Evolutionary conservation across 495 filamentous ascomycete species (phyloP), one percentile per base, ranked within the genome.

Genomic region (Tuber melanosporum): DNA sequence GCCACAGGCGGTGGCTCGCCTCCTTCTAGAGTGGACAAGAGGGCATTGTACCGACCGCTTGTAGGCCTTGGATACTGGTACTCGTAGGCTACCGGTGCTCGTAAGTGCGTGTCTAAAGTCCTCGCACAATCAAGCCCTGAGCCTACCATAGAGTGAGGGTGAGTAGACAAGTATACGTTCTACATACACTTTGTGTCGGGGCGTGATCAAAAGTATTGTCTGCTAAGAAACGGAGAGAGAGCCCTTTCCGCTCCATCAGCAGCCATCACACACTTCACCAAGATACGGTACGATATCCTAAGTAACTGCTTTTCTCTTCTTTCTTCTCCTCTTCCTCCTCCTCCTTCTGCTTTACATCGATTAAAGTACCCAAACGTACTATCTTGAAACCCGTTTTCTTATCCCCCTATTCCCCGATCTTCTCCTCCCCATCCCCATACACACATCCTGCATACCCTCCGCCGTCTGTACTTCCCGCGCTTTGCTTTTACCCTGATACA

Each of bases 161-260:
- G 17, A 36, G 57, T 8, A 26, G 57, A 66, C 32, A 57, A 66
- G 57, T 66, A 66, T 66, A 66, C 57, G 36, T 66, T 36, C 57
- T 66, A 36, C 57, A 66, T 66, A 66, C 26, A 14, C 57, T 66
- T 66, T 36, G 26, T 66, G 26, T 36, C 26, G 57, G 26, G 32
- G 57, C 57, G 57, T 66, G 57, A 66, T 36, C 57, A 66, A 36
- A 66, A 66, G 57, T 36, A 66, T 66, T 62, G 57, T 62, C 57
- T 62, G n/a, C 57, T 32, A 14, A 62, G 15, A 62, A n/a, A 62
- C 57, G 10, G 44, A 4, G 19, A 47, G 45, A 62, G n/a, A 17
- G 26, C 26, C 26, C 57, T 66, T 32, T 36, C 57, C 57, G n/a
- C 4, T n/a, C 26, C 57, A 66, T 66, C 57, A 66, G 26, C 57